These are phyloP conservation scores for Rhodotorula diobovata DNA, from an alignment of 768 basidiomycete species.

Conservation along the genomic window DNA sequence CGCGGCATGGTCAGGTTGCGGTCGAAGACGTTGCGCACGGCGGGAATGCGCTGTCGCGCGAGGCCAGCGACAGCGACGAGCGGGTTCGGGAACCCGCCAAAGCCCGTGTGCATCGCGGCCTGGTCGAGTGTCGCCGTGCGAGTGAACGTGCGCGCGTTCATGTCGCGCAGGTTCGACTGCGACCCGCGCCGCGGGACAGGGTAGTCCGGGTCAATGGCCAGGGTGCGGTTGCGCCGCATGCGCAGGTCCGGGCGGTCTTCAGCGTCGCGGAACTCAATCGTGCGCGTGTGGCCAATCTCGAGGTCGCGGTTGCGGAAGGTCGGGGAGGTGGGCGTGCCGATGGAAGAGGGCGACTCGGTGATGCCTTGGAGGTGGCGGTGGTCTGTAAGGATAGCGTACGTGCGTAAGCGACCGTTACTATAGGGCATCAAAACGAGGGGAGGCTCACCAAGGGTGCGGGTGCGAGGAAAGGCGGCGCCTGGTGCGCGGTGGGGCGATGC, in stretches of 20 bases:
- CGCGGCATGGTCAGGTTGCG: slow-evolving; percentile 71
- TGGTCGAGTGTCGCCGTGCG: slow-evolving; percentile 20
- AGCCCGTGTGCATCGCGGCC: slow-evolving; percentile 23
- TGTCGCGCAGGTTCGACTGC: slow-evolving; percentile 25
- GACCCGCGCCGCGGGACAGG: slow-evolving; percentile 13
- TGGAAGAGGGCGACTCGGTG: slow-evolving; percentile 8
- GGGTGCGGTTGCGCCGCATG: slow-evolving; percentile 19
- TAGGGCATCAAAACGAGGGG: too few species aligned
- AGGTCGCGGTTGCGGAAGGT: slow-evolving; percentile 5
- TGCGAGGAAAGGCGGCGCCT: not conserved
- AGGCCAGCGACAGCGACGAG: slow-evolving; percentile 51
- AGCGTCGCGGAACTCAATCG: slow-evolving; percentile 37
- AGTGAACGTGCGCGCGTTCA: slow-evolving; percentile 18
- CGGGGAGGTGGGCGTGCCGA: not conserved
- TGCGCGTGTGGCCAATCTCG: slow-evolving; percentile 29
- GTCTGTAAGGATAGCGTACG: not conserved
- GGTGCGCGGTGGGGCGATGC: slow-evolving; percentile 20
- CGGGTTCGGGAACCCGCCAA: slow-evolving; percentile 50
- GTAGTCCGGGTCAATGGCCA: slow-evolving; percentile 13
- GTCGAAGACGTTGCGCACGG: slow-evolving; percentile 57
- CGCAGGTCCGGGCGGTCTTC: slow-evolving; percentile 17
- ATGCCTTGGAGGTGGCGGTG: slow-evolving; percentile 15
- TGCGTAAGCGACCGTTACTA: too few species aligned
- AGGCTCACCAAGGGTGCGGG: not conserved
- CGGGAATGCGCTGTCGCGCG: slow-evolving; percentile 62